Percentiles rank a stretch among this genome's conserved stretches.
phyloP scores from a whole-genome alignment of 257 asterid species.

The Salvia rosmarinus region DNA sequence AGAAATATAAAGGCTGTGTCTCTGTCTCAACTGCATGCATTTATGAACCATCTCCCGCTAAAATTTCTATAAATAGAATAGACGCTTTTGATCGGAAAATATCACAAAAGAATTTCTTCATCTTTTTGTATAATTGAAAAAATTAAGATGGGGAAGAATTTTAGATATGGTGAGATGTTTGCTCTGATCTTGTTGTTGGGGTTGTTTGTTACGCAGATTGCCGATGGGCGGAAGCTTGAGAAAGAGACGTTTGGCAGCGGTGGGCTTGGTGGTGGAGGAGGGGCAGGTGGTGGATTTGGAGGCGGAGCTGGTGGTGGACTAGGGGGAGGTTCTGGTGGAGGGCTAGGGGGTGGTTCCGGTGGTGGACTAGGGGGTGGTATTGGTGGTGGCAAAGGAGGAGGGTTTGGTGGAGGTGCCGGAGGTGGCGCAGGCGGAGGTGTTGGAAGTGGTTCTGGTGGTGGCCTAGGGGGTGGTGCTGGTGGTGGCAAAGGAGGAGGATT shows the following conservation, averaged over 20 bases:
- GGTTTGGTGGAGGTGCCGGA: conserved; percentile 27
- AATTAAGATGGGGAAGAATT: conserved; percentile 41
- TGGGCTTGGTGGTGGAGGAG: conserved; percentile 20
- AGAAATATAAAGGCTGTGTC: conserved; percentile 15
- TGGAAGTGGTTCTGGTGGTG: conserved; percentile 32
- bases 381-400: conserved; percentile 14
- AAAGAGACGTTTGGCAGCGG: conserved; percentile 44
- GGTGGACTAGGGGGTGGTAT: conserved; percentile 19
- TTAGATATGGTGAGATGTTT: conserved; percentile 37
- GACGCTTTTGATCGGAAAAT: neutral
- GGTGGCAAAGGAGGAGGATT: conserved; percentile 35
- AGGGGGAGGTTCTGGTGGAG: conserved; percentile 38
- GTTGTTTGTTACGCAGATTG: conserved; percentile 41
- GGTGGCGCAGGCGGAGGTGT: conserved; percentile 19
- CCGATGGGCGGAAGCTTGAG: conserved; percentile 45
- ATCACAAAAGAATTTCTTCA: neutral
- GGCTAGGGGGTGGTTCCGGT: conserved; percentile 29
- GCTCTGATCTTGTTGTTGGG: conserved; percentile 39
- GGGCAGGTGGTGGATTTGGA: conserved; percentile 35
- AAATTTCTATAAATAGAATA: conserved; percentile 34
- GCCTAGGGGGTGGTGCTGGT: conserved; percentile 7
- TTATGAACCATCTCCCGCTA: conserved; percentile 35
- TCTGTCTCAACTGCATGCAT: conserved; percentile 54
- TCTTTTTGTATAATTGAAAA: neutral
- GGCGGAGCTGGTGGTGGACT: conserved; percentile 8